Evolutionary conservation across 371 early-diverging fungal genomes (phyloP).

Genomic region (Vairimorpha ceranae): DNA sequence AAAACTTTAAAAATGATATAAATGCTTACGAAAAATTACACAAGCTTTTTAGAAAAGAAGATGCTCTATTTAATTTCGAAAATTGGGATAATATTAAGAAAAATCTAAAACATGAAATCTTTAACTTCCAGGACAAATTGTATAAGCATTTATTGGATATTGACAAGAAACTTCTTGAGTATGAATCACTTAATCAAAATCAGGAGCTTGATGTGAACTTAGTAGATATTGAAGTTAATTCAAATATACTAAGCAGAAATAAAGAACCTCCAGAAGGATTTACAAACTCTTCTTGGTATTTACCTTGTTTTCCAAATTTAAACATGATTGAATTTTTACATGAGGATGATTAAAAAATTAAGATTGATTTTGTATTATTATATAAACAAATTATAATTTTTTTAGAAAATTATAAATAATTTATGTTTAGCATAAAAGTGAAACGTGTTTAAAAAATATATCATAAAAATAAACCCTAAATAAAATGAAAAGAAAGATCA

Average conservation of each 20-base stretch:
- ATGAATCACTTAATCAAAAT: conserved; percentile 2
- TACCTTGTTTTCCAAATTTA: conserved; percentile 23
- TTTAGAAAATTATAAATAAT: not conserved
- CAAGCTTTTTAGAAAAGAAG: conserved; percentile 11
- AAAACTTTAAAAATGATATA: conserved; percentile 1
- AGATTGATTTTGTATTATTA: not conserved
- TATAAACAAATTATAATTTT: not conserved
- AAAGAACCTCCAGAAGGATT: conserved; percentile 13
- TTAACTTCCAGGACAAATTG: conserved; percentile 2
- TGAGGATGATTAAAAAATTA: not conserved
- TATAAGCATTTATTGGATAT: conserved; percentile 4
- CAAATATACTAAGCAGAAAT: conserved; percentile 16
- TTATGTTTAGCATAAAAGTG: not conserved
- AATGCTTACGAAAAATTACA: conserved; percentile 5
- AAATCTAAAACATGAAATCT: conserved; percentile 5
- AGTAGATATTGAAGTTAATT: not conserved
- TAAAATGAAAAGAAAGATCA: not conserved
- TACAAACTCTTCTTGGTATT: conserved; percentile 21
- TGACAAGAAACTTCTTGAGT: conserved; percentile 9
- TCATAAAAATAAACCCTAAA: not conserved
- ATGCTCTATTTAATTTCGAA: not conserved
- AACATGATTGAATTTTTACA: conserved; percentile 1
- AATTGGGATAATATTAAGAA: not conserved
- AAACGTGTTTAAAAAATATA: not conserved
- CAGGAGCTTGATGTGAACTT: conserved; percentile 15